Percentiles rank a stretch among this genome's conserved stretches.
phyloP scores from a whole-genome alignment of 2,329 filamentous ascomycete species.

The Dactylonectria macrodidyma region DNA sequence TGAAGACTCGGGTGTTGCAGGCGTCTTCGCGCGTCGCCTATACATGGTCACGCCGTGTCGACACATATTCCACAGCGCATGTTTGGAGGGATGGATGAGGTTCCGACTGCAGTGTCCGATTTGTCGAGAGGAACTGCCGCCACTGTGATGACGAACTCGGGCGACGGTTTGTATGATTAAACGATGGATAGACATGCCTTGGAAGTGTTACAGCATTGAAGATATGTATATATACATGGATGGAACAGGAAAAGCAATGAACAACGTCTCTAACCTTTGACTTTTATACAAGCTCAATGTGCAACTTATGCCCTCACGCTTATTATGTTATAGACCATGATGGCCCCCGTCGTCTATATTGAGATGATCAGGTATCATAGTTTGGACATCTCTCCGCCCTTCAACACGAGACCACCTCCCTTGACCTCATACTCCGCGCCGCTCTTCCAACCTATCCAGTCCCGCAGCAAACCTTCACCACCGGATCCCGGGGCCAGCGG shows the following conservation, averaged over 20 bases:
- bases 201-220: slow-evolving; percentile 11
- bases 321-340: not conserved
- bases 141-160: slow-evolving; percentile 69
- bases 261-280: not conserved
- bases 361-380: slow-evolving; percentile 45
- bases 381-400: slow-evolving; percentile 48
- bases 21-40: slow-evolving; percentile 82
- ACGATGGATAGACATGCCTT: slow-evolving; percentile 7
- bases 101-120: slow-evolving; percentile 95
- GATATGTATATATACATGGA: not conserved
- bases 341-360: not conserved
- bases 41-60: slow-evolving; percentile 99
- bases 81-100: slow-evolving; percentile 96
- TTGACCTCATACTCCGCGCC: slow-evolving; percentile 80
- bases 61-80: slow-evolving; percentile 94
- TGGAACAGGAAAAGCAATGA: not conserved
- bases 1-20: slow-evolving; percentile 70
- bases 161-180: not conserved
- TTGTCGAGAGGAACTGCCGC: slow-evolving; percentile 90
- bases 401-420: slow-evolving; percentile 73
- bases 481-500: slow-evolving; percentile 77
- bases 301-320: not conserved
- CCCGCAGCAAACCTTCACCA: slow-evolving; percentile 76
- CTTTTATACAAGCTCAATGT: not conserved
- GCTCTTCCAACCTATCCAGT: slow-evolving; percentile 84